Evolutionary conservation across 176 grass and related monocot genomes (phyloP).

Genomic region (Hyparrhenia diplandra): DNA sequence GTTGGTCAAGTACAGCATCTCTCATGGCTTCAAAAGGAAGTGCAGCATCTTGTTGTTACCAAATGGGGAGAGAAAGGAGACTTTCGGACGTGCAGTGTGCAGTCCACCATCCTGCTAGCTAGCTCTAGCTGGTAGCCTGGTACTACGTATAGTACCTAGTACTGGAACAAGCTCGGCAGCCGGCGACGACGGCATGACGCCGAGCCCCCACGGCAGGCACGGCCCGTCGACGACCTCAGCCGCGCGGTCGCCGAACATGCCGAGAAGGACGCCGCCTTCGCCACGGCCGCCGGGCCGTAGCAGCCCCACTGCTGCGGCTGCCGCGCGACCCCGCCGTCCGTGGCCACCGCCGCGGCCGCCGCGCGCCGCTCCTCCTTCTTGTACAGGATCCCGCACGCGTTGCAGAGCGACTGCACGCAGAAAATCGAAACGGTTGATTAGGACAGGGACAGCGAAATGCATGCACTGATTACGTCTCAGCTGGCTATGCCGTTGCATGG

Average conservation of each 20-base stretch:
- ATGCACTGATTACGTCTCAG: background rate
- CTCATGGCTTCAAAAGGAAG: slow-evolving; percentile 50
- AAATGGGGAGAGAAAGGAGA: slow-evolving; percentile 26
- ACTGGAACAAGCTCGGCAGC: slow-evolving; percentile 71
- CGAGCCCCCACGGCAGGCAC: slow-evolving; percentile 78
- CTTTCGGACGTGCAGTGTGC: background rate
- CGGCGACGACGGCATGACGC: slow-evolving; percentile 61
- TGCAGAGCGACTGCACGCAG: slow-evolving; percentile 74
- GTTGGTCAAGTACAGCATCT: slow-evolving; percentile 57
- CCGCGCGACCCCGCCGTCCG: slow-evolving; percentile 51
- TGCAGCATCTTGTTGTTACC: slow-evolving; percentile 40
- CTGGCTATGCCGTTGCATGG: background rate
- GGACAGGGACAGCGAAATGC: background rate
- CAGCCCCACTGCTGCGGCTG: slow-evolving; percentile 77
- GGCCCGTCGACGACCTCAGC: slow-evolving; percentile 36
- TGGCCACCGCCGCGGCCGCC: slow-evolving; percentile 45
- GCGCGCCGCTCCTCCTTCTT: slow-evolving; percentile 98
- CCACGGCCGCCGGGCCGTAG: slow-evolving; percentile 53
- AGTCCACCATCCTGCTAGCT: background rate
- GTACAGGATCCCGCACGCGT: slow-evolving; percentile 96
- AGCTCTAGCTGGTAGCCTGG: slow-evolving; percentile 22
- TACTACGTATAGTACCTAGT: slow-evolving; percentile 65
- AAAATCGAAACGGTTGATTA: background rate
- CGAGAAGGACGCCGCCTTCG: slow-evolving; percentile 39
- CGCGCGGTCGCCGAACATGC: slow-evolving; percentile 48